Evolutionary conservation across 768 basidiomycete genomes (phyloP).

Genomic region (Tulasnella sp.): DNA sequence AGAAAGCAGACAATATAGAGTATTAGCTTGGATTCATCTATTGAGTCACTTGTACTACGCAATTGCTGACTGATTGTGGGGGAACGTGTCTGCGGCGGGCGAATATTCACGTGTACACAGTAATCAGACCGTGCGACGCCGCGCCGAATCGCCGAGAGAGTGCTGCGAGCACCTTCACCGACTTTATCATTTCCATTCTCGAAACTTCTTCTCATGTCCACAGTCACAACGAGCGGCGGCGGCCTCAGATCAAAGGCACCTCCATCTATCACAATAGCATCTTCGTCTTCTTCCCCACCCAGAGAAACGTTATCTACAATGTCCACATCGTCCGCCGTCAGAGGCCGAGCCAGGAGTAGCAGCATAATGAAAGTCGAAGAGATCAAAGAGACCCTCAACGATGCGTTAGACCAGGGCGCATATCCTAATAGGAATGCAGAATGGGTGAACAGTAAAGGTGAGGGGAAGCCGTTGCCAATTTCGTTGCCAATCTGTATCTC

Average conservation of each 20-base stretch:
- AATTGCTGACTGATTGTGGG: too few species aligned
- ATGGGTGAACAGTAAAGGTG: conserved; percentile 92
- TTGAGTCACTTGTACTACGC: too few species aligned
- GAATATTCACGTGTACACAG: too few species aligned
- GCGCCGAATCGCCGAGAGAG: too few species aligned
- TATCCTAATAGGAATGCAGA: conserved; percentile 81
- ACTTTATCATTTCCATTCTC: too few species aligned
- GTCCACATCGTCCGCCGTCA: conserved; percentile 16
- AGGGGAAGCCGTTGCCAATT: background rate
- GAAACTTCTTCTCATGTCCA: background rate
- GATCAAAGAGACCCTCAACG: conserved; percentile 60
- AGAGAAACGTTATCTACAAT: conserved; percentile 8
- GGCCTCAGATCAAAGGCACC: conserved; percentile 1
- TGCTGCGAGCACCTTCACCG: too few species aligned
- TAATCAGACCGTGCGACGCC: too few species aligned
- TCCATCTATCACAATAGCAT: conserved; percentile 13
- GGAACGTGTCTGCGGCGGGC: too few species aligned
- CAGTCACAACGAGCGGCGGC: background rate
- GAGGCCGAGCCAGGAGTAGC: conserved; percentile 47
- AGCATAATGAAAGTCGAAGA: conserved; percentile 81
- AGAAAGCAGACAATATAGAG: too few species aligned
- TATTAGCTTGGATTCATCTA: too few species aligned
- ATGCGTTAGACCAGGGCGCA: conserved; percentile 64
- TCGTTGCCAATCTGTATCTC: background rate
- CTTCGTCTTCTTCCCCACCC: background rate